These are phyloP conservation scores for Russula vinacea DNA, from an alignment of 768 basidiomycete genomes.

Conservation along the genomic window DNA sequence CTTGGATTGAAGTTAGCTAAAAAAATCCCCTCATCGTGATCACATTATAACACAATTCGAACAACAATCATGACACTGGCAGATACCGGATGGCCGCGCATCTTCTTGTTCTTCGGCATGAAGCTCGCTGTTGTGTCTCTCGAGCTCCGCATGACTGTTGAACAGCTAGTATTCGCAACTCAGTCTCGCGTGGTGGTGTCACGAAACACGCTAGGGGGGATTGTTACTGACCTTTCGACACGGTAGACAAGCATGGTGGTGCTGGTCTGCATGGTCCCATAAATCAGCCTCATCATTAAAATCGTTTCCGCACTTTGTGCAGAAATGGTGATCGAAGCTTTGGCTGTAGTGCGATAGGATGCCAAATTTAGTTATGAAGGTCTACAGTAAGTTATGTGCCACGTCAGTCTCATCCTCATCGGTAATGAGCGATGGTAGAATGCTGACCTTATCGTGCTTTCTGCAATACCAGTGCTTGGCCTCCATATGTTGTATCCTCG, in stretches of 20 bases:
- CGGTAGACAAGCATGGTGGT: no score
- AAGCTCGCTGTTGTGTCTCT: constrained; percentile 17
- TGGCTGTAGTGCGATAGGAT: not conserved
- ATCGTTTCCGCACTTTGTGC: not conserved
- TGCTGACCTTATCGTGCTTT: not conserved
- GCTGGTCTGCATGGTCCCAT: no score
- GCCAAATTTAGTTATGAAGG: not conserved
- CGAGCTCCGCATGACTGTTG: not conserved
- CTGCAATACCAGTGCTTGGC: constrained; percentile 7
- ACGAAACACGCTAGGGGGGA: not conserved
- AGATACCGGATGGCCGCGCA: no score
- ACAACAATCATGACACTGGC: no score
- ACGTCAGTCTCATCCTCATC: not conserved
- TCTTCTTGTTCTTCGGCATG: no score
- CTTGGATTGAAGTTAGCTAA: no score
- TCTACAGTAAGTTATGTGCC: not conserved
- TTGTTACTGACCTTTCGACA: not conserved
- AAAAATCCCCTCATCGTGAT: no score
- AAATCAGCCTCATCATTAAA: no score
- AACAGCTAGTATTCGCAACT: constrained; percentile 6
- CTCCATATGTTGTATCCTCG: constrained; percentile 30
- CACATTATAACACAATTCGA: no score
- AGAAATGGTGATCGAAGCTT: not conserved
- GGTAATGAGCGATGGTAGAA: constrained; percentile 11
- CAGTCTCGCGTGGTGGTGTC: not conserved